Base-by-base conservation (phyloP, 23 red algal species). In the Gracilaria domingensis region DNA sequence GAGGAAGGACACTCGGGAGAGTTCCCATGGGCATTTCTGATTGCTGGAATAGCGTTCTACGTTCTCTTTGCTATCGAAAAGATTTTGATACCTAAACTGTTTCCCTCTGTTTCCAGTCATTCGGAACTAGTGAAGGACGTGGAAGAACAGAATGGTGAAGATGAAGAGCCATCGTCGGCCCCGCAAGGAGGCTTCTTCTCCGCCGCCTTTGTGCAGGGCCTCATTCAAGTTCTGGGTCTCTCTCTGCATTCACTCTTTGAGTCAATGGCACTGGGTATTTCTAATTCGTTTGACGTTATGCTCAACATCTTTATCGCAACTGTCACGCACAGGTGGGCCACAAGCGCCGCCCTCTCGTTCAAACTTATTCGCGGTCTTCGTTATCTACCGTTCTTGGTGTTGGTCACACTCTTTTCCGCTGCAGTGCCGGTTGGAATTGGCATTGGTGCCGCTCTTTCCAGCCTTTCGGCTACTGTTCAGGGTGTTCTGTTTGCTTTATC, bases 291-390 rank as follows among this genome's bases (percentile, higher is more conserved):
- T 62, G 67, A 60, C 12, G 30, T 62, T 7, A 48, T 75, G 66
- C 44, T 93, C 8, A 93, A 83, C 26, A 78, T 93, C 66, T 93
- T 93, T 51, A 93, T 93, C 66, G 89, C 89, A n/a, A 74, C 67
- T 18, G 76, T 40, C 0, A 30, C 89, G 17, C 89, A 93, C 66
- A 57, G 80, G 26, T 93, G 89, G 89, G 79, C 79, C 25, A 84
- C 79, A 1, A 54, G 75, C 12, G 28, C 80, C 14, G 89, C 89
- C 12, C 44, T 93, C 32, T 59, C 67, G 24, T 81, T 93, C 89
- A 93, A 84, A 65, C 34, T 75, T 14, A 38, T 66, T 33, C 62
- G 32, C 24, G 9, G 35, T 72, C 62, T 93, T 4, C 44, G 55
- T 17, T 65, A 77, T 16, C 3, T 81, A 42, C 89, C 79, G 62